Evolutionary conservation across 371 early-diverging fungal genomes (phyloP).

Genomic region (Phascolomyces articulosus): DNA sequence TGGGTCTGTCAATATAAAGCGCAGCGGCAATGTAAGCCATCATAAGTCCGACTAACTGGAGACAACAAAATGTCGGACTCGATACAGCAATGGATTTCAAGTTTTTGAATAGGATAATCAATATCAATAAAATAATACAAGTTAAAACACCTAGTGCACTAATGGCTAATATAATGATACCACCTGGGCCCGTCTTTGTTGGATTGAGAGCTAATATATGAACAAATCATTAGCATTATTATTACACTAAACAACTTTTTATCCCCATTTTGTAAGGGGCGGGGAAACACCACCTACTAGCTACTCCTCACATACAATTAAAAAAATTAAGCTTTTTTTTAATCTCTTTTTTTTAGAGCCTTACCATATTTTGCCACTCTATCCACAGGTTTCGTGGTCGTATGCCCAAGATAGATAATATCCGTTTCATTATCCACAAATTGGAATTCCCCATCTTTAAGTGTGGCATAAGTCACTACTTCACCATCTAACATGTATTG

Average conservation of each 20-base stretch:
- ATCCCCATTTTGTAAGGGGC: too few species aligned
- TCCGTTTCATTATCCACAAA: conserved; percentile 10
- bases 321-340: too few species aligned
- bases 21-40: conserved; percentile 23
- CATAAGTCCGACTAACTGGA: conserved; percentile 36
- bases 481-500: conserved; percentile 29
- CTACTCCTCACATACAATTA: too few species aligned
- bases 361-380: conserved; percentile 24
- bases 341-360: not conserved
- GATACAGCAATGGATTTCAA: conserved; percentile 37
- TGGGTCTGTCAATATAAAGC: conserved; percentile 28
- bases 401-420: conserved; percentile 35
- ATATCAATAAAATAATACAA: conserved; percentile 22
- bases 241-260: too few species aligned
- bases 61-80: conserved; percentile 43
- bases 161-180: conserved; percentile 24
- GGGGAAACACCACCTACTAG: too few species aligned
- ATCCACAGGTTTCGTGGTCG: conserved; percentile 23
- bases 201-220: conserved; percentile 41
- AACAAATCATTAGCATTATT: too few species aligned
- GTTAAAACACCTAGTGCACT: conserved; percentile 20
- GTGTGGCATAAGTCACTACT: conserved; percentile 25
- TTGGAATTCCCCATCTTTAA: conserved; percentile 27
- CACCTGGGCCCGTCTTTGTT: conserved; percentile 7
- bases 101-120: conserved; percentile 29